Percentiles rank a stretch among this genome's conserved stretches.
Evolutionary conservation across 257 asterid species (phyloP).

Genomic region (Gynochthodes officinalis): DNA sequence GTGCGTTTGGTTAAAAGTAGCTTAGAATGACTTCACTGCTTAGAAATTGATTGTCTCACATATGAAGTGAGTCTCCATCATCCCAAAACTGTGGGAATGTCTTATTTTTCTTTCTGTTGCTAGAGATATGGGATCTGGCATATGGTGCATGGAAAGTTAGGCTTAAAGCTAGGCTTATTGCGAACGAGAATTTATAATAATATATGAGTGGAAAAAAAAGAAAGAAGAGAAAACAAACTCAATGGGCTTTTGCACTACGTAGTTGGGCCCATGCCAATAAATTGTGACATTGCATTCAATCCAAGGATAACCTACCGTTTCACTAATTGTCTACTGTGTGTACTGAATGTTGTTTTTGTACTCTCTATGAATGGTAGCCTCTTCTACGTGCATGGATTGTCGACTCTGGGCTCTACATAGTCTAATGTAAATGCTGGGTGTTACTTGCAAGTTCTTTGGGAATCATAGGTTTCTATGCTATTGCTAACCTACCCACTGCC

Average conservation of each 20-base stretch:
- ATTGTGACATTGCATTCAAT: neutral
- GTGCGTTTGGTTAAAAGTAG: neutral
- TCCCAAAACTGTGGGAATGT: neutral
- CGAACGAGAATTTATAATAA: too few relatives aligned
- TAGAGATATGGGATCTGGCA: neutral
- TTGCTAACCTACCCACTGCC: neutral
- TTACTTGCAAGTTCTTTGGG: neutral
- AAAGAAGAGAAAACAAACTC: too few relatives aligned
- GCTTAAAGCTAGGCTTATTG: too few relatives aligned
- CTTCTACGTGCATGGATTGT: neutral
- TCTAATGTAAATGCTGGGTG: neutral
- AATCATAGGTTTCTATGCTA: neutral
- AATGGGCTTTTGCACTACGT: too few relatives aligned
- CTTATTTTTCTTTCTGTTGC: neutral
- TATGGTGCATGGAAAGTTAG: neutral
- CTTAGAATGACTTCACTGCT: neutral
- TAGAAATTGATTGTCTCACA: neutral
- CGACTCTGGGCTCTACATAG: neutral
- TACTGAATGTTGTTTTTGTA: neutral
- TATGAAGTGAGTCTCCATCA: neutral
- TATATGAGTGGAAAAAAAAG: too few relatives aligned
- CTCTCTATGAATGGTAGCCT: neutral
- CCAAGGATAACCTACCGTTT: neutral
- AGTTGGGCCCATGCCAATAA: neutral
- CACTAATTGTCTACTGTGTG: neutral